Evolutionary conservation across 176 grass and related monocot species (phyloP).

Genomic region (Sorghum bicolor): DNA sequence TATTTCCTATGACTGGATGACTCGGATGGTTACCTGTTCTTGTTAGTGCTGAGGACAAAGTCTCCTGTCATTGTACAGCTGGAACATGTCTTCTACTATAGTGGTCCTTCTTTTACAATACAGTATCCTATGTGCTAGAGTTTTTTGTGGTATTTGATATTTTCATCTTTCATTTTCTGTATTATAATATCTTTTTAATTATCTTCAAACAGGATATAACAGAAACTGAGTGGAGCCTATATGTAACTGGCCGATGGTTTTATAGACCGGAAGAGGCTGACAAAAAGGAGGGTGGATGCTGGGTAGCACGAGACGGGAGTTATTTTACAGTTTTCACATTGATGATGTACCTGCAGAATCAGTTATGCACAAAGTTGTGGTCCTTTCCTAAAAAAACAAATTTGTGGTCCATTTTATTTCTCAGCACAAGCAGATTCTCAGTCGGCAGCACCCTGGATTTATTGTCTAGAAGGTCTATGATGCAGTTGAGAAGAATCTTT

Average conservation of each 20-base stretch:
- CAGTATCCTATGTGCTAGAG: background rate
- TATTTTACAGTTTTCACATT: constrained; percentile 94
- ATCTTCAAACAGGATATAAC: constrained; percentile 65
- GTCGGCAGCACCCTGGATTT: constrained; percentile 80
- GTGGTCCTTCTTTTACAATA: background rate
- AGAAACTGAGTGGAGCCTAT: constrained; percentile 57
- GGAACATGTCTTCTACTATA: background rate
- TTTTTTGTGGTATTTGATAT: background rate
- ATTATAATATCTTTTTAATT: background rate
- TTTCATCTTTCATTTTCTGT: background rate
- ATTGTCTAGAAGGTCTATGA: constrained; percentile 94
- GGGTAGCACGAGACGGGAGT: constrained; percentile 74
- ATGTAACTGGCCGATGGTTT: constrained; percentile 90
- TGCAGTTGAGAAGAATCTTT: constrained; percentile 74
- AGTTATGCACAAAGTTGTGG: constrained; percentile 95
- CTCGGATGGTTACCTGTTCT: background rate
- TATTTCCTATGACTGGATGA: background rate
- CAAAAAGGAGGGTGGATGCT: constrained; percentile 78
- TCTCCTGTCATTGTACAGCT: background rate
- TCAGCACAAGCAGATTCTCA: constrained; percentile 65
- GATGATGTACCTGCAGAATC: constrained; percentile 93
- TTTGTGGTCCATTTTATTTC: constrained; percentile 95
- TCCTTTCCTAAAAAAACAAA: no score
- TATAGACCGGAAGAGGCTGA: constrained; percentile 97
- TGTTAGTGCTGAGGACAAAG: background rate